These are phyloP conservation scores for Phytophthora cactorum DNA, from an alignment of 352 stramenopile species.

Conservation along the genomic window DNA sequence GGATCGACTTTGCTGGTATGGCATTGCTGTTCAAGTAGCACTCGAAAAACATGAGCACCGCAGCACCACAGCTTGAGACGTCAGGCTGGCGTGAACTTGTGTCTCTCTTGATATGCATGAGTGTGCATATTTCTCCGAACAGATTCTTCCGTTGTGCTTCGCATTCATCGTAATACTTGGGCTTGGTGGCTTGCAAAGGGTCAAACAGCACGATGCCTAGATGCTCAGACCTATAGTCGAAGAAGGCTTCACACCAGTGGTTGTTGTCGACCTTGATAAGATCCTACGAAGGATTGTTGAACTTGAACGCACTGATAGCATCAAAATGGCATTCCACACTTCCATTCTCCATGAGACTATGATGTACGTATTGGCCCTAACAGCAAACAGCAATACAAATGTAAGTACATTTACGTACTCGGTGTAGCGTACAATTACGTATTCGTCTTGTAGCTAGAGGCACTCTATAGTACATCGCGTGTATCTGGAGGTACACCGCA, in stretches of 20 bases:
- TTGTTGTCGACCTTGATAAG: not conserved
- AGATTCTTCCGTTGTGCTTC: not conserved
- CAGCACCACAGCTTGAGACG: not conserved
- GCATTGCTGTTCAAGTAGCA: not conserved
- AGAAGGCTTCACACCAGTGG: not conserved
- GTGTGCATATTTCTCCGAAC: not conserved
- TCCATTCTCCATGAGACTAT: too few species aligned
- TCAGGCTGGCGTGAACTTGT: slow-evolving; percentile 2
- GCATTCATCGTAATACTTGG: slow-evolving; percentile 19
- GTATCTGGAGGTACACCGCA: too few species aligned
- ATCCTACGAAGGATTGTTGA: too few species aligned
- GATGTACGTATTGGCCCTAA: too few species aligned
- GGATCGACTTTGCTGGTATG: not conserved
- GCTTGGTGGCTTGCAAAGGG: slow-evolving; percentile 2
- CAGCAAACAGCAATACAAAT: too few species aligned
- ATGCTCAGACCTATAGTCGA: slow-evolving; percentile 3
- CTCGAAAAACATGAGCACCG: not conserved
- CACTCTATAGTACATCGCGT: too few species aligned
- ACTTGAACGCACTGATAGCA: too few species aligned
- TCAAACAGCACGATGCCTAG: slow-evolving; percentile 8
- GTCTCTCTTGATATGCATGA: slow-evolving; percentile 2
- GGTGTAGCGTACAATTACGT: too few species aligned
- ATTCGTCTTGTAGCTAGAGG: too few species aligned
- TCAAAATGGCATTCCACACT: too few species aligned
- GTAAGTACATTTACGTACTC: too few species aligned